Evolutionary conservation across 768 basidiomycete genomes (phyloP).

Genomic region (Antrodiella citrinella): DNA sequence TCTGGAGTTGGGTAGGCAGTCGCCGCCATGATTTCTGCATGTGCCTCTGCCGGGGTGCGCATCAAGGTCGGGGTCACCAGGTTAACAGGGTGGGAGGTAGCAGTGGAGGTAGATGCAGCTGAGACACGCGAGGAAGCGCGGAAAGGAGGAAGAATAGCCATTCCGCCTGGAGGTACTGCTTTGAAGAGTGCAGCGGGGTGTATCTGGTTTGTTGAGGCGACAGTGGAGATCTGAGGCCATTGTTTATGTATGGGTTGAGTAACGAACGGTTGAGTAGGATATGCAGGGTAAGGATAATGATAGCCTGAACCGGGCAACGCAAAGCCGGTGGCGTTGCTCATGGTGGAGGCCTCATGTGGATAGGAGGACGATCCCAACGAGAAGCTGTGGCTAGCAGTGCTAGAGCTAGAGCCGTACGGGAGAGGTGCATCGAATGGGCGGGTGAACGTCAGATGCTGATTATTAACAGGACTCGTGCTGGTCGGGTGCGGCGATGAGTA

Average conservation of each 20-base stretch:
- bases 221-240: neutral
- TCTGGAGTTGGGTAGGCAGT: too few species aligned
- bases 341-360: slow-evolving; percentile 3
- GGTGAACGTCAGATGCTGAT: too few species aligned
- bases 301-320: slow-evolving; percentile 10
- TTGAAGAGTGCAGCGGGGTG: neutral
- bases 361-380: slow-evolving; percentile 15
- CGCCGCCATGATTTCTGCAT: too few species aligned
- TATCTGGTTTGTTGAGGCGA: neutral
- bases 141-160: slow-evolving; percentile 1
- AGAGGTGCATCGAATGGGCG: too few species aligned
- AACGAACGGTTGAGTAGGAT: slow-evolving; percentile 4
- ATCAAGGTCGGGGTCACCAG: too few species aligned
- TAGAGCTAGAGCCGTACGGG: slow-evolving; percentile 1
- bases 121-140: neutral
- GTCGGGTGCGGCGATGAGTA: neutral
- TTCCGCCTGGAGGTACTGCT: neutral
- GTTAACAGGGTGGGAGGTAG: too few species aligned
- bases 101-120: too few species aligned
- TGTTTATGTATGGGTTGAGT: slow-evolving; percentile 9
- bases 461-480: too few species aligned
- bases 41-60: too few species aligned
- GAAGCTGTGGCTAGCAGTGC: slow-evolving; percentile 14
- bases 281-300: slow-evolving; percentile 11
- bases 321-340: slow-evolving; percentile 13